Percentiles rank a stretch among this genome's conserved stretches.
phyloP scores from a whole-genome alignment of 2,329 filamentous ascomycete species.

The Ilyonectria robusta region DNA sequence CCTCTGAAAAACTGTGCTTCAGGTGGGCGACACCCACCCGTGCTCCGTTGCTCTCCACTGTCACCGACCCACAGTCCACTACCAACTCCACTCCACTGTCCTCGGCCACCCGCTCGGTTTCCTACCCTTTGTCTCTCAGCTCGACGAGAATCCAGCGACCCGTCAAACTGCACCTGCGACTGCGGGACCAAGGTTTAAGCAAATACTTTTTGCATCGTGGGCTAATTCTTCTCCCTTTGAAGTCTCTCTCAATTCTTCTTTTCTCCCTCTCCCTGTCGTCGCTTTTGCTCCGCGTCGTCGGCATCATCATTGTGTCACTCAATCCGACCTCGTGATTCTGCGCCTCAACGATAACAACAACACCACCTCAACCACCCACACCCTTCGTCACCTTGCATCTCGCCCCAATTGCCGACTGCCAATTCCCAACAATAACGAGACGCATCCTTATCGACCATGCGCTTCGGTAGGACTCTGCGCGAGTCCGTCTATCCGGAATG shows the following conservation, averaged over 20 bases:
- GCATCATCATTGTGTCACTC: slow-evolving; percentile 10
- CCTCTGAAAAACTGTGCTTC: too few relatives aligned
- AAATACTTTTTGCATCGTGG: background rate
- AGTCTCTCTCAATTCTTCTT: background rate
- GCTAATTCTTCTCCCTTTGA: background rate
- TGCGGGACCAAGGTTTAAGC: slow-evolving; percentile 1
- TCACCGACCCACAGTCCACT: background rate
- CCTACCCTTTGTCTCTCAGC: slow-evolving; percentile 3
- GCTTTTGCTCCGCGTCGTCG: slow-evolving; percentile 1
- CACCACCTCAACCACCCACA: background rate
- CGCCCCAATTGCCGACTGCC: slow-evolving; percentile 26
- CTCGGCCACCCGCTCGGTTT: background rate
- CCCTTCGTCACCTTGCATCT: slow-evolving; percentile 10
- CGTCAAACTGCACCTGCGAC: slow-evolving; percentile 2
- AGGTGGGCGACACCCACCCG: background rate
- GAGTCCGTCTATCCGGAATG: slow-evolving; percentile 87
- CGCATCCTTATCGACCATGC: slow-evolving; percentile 70
- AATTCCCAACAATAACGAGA: slow-evolving; percentile 12
- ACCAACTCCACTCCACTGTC: background rate
- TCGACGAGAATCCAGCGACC: slow-evolving; percentile 1
- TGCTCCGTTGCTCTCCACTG: background rate
- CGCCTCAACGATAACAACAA: slow-evolving; percentile 1
- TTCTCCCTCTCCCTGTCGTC: background rate
- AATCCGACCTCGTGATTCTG: background rate
- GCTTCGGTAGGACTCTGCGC: slow-evolving; percentile 91